These are phyloP conservation scores for Mycocentrospora acerina DNA, from an alignment of 2,329 filamentous ascomycete species.

Conservation along the genomic window DNA sequence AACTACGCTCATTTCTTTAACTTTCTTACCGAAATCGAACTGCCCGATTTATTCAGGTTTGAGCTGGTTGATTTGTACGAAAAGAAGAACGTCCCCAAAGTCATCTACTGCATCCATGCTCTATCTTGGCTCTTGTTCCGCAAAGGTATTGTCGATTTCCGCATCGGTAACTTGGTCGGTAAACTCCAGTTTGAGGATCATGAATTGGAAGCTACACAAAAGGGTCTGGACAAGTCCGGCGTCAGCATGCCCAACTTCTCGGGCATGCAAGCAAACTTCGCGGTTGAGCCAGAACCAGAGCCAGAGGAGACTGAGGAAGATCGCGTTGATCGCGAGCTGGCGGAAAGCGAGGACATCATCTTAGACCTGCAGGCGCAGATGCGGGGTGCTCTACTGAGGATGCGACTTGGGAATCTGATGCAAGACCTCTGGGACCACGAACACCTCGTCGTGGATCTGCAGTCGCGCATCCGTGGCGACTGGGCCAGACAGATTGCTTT, in stretches of 20 bases:
- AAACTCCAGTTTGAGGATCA: conserved; percentile 97
- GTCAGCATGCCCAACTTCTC: conserved; percentile 97
- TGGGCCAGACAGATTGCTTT: conserved; percentile 80
- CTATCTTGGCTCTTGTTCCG: conserved; percentile 96
- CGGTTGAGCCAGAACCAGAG: conserved; percentile 80
- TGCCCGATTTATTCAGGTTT: conserved; percentile 95
- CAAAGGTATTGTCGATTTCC: conserved; percentile 91
- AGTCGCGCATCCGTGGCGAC: conserved; percentile 83
- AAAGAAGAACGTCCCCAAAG: conserved; percentile 99
- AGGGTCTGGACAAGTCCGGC: conserved; percentile 92
- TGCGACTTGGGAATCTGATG: conserved; percentile 81
- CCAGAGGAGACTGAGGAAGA: conserved; percentile 89
- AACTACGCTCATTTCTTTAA: conserved; percentile 97
- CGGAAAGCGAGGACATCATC: conserved; percentile 71
- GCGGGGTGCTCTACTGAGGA: conserved; percentile 74
- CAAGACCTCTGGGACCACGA: conserved; percentile 87
- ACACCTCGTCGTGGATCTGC: conserved; percentile 74
- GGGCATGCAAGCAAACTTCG: conserved; percentile 95
- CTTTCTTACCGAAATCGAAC: conserved; percentile 85
- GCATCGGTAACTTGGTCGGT: conserved; percentile 93
- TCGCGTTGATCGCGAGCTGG: conserved; percentile 76
- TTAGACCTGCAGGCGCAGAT: conserved; percentile 84
- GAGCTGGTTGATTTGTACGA: conserved; percentile 97
- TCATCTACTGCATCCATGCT: conserved; percentile 98
- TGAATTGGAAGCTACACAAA: conserved; percentile 95